Evolutionary conservation across 177 flowering plant species (phyloP).

Genomic region (Vitis hybrid): DNA sequence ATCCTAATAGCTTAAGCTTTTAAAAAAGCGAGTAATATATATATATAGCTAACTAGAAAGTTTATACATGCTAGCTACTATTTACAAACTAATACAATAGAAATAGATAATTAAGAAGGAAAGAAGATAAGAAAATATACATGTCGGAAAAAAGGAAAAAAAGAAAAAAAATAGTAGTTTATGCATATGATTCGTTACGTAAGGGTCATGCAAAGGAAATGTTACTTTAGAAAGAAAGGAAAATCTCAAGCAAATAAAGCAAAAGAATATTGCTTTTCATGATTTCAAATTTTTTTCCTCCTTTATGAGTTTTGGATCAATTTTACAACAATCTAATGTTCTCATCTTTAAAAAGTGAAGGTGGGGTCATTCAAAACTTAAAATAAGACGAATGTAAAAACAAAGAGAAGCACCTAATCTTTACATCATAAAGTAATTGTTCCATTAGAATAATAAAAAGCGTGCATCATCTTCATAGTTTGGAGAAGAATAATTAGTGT

Average conservation of each 20-base stretch:
- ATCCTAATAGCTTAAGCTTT: too few species aligned
- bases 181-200: not conserved
- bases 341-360: not conserved
- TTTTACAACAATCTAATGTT: slow-evolving; percentile 2
- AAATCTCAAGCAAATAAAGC: not conserved
- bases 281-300: not conserved
- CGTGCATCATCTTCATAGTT: not conserved
- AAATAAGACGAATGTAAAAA: not conserved
- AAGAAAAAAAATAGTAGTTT: too few species aligned
- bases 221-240: not conserved
- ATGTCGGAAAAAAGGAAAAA: too few species aligned
- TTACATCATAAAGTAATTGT: slow-evolving; percentile 8
- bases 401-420: slow-evolving; percentile 12
- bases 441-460: slow-evolving; percentile 18
- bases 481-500: too few species aligned
- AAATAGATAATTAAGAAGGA: too few species aligned
- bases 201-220: not conserved
- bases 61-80: too few species aligned
- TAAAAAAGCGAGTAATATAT: too few species aligned
- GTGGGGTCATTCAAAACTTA: not conserved
- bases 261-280: not conserved
- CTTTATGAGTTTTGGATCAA: not conserved
- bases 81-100: too few species aligned
- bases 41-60: too few species aligned
- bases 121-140: too few species aligned